Conservation (phyloP, 352 stramenopile genomes). For the Pythium utonaiense region DNA sequence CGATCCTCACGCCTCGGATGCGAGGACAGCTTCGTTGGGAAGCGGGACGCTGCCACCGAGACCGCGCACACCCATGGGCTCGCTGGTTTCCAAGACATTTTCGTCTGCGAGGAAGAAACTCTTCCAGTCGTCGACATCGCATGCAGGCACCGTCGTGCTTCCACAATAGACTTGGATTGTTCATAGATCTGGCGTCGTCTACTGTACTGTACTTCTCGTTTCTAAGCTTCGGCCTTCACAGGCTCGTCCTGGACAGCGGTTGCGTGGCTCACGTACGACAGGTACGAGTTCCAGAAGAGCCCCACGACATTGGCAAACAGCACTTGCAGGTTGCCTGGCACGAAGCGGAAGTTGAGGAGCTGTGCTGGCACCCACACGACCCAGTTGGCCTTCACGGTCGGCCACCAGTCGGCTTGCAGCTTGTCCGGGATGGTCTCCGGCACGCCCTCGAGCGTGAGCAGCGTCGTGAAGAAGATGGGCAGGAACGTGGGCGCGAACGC, state of each 20-base stretch:
- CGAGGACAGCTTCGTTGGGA: not conserved
- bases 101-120: constrained; percentile 59
- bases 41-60: constrained; percentile 1
- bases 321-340: constrained; percentile 71
- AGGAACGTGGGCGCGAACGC: constrained; percentile 74
- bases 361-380: constrained; percentile 77
- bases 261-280: constrained; percentile 72
- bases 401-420: constrained; percentile 73
- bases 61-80: constrained; percentile 29
- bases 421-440: constrained; percentile 53
- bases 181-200: too few relatives aligned
- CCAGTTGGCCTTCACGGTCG: constrained; percentile 75
- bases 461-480: constrained; percentile 64
- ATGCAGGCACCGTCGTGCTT: constrained; percentile 32
- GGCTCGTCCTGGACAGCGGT: not conserved
- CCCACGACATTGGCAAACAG: constrained; percentile 82
- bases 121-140: constrained; percentile 19
- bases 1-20: not conserved
- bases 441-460: constrained; percentile 63
- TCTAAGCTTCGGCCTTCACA: not conserved
- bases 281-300: constrained; percentile 81
- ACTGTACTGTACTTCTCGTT: not conserved
- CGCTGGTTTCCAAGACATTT: constrained; percentile 52
- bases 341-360: constrained; percentile 80
- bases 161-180: constrained; percentile 18